phyloP scores from a whole-genome alignment of 23 red algal species.

The Gracilariopsis chorda region DNA sequence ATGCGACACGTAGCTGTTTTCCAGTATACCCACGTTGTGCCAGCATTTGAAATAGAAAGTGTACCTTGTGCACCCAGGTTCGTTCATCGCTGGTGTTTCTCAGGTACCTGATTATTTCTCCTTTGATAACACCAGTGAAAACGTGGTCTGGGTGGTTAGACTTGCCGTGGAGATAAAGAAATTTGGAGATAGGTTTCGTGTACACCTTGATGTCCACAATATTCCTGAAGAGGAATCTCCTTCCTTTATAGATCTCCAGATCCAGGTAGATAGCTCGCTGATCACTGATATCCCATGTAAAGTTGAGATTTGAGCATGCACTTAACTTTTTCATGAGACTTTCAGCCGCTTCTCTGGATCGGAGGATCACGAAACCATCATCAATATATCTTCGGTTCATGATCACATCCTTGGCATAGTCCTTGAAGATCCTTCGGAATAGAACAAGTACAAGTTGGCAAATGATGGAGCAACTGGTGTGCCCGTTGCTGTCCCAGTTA shows the following conservation, averaged over 20 bases:
- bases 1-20: background rate
- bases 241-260: background rate
- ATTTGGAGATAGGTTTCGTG: background rate
- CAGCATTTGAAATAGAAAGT: background rate
- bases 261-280: background rate
- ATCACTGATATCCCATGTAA: background rate
- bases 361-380: background rate
- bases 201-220: background rate
- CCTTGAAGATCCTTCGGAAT: background rate
- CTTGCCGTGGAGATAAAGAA: background rate
- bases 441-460: background rate
- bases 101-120: background rate
- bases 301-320: background rate
- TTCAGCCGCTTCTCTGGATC: background rate
- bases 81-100: background rate
- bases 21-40: background rate
- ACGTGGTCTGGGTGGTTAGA: background rate
- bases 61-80: background rate
- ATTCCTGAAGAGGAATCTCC: background rate
- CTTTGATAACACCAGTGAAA: background rate
- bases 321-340: background rate
- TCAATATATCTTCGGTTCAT: background rate
- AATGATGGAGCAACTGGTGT: background rate
- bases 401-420: background rate
- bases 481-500: background rate